Evolutionary conservation across 169 alveolate genomes (phyloP), one percentile per base, ranked within the genome.

Genomic region (Eimeria praecox): DNA sequence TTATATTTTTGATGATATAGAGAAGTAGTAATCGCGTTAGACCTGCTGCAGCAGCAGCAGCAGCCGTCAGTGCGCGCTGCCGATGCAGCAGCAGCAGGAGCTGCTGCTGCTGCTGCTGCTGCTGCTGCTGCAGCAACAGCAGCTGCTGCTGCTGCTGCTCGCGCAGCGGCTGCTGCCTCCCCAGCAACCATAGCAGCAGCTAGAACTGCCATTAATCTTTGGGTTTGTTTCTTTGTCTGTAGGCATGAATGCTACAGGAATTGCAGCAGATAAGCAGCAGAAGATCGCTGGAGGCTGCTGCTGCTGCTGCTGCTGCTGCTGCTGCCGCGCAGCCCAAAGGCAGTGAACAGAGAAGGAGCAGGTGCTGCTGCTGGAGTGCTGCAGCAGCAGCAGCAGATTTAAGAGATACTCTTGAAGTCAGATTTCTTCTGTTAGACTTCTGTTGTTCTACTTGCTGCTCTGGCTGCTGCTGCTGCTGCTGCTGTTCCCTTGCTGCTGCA

Each of bases 21-120:
- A 71, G 46, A 33, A 14, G 0, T 14, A 46, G 24, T 30, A 16
- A 6, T n/a, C 46, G 33, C 46, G 82, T 30, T 30, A 71, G 49
- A 71, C 40, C 59, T 46, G 87, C 87, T 5, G 54, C 87, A 9
- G 49, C 87, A 77, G 59, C 59, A 44, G 87, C 87, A 77, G 87
- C 54, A 77, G 87, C 87, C 87, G 87, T 44, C 59, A 77, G 87
- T 77, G 87, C 87, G 59, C 87, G 87, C 87, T 77, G 87, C 87
- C 87, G 87, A 77, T 77, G 87, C 87, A 77, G 87, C 54, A 77
- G 87, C 87, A 42, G 87, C 87, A 42, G 87, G 40, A 35, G 62
- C 62, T 10, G 59, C 87, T 35, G 87, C 59, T 8, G 87, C 64
- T 38, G 64, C 87, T 35, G 87, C 87, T 35, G 87, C 87, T 71